Conservation (phyloP, 371 early-diverging fungal species). For the Umbelopsis sp. region DNA sequence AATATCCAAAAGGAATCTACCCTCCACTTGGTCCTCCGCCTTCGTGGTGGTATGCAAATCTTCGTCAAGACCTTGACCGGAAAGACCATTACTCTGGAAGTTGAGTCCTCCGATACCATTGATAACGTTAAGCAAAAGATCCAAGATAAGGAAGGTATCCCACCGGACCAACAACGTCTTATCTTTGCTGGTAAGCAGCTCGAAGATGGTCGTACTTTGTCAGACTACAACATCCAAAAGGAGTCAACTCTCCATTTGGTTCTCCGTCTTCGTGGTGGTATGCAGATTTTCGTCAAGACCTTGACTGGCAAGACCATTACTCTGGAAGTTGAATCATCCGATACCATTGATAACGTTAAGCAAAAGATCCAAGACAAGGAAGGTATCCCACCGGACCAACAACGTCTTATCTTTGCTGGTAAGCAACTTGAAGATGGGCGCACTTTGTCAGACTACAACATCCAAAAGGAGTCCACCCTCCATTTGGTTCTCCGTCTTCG, state of each 20-base stretch:
- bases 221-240: conserved; percentile 63
- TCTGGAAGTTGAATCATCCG: conserved; percentile 80
- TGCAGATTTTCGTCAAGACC: conserved; percentile 89
- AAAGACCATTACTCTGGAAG: conserved; percentile 88
- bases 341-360: conserved; percentile 91
- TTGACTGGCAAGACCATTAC: conserved; percentile 89
- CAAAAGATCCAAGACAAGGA: conserved; percentile 94
- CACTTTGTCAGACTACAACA: conserved; percentile 72
- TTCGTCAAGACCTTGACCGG: conserved; percentile 88
- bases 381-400: conserved; percentile 97
- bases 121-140: conserved; percentile 91
- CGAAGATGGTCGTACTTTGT: conserved; percentile 73
- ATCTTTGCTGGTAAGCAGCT: conserved; percentile 95
- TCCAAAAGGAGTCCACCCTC: conserved; percentile 91
- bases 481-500: conserved; percentile 93
- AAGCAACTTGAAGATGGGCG: conserved; percentile 97
- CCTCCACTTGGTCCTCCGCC: conserved; percentile 83
- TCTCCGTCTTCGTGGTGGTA: conserved; percentile 86
- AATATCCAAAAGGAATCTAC: conserved; percentile 85
- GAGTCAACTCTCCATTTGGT: conserved; percentile 90
- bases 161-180: conserved; percentile 93
- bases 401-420: conserved; percentile 97
- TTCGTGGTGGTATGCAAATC: conserved; percentile 84
- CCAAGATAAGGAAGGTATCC: conserved; percentile 95
- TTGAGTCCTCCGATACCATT: conserved; percentile 85